Evolutionary conservation across 495 filamentous ascomycete species (phyloP).

Genomic region (Pyrenula aspistea): DNA sequence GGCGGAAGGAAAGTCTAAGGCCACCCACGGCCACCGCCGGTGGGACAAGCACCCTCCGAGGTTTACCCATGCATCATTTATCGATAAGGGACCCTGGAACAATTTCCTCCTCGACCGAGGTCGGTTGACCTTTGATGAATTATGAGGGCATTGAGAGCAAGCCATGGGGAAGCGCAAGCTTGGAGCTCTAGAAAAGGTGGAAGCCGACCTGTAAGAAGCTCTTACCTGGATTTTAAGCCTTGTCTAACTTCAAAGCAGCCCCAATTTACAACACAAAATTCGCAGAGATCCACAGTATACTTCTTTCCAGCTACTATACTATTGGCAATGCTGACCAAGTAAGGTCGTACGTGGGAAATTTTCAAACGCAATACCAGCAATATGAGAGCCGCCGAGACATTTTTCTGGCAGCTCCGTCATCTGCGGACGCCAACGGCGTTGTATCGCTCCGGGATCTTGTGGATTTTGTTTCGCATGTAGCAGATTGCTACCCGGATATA

Average conservation of each 20-base stretch:
- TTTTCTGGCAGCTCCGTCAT: slow-evolving; percentile 69
- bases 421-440: slow-evolving; percentile 61
- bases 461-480: slow-evolving; percentile 83
- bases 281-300: slow-evolving; percentile 65
- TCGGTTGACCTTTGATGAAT: no score
- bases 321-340: slow-evolving; percentile 1
- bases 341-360: slow-evolving; percentile 77
- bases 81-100: no score
- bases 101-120: no score
- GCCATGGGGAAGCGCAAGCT: slow-evolving; percentile 69
- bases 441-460: slow-evolving; percentile 74
- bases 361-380: slow-evolving; percentile 76
- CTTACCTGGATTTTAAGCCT: no score
- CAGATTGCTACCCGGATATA: slow-evolving; percentile 80
- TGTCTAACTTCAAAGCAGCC: slow-evolving; percentile 28
- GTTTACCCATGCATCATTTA: no score
- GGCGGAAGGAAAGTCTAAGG: no score
- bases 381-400: slow-evolving; percentile 87
- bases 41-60: no score
- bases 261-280: slow-evolving; percentile 82
- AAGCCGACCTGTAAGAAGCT: slow-evolving; percentile 62
- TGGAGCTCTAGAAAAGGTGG: slow-evolving; percentile 86
- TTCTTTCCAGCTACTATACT: not conserved
- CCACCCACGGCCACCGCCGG: no score
- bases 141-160: no score